Conservation (phyloP, 257 asterid species). For the Primulina eburnea region DNA sequence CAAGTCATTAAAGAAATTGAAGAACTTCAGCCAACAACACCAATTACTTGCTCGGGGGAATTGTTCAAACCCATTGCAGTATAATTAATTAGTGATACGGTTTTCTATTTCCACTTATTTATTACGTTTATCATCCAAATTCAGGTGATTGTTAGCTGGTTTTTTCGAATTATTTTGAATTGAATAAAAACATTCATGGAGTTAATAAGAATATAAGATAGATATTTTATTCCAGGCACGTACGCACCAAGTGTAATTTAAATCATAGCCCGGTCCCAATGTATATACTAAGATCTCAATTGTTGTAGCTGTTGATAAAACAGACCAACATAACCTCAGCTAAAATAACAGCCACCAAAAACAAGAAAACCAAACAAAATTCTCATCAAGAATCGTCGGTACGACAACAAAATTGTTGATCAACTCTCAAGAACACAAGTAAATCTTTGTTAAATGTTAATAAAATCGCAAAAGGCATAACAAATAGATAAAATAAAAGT, state of each 20-base stretch:
- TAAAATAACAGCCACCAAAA: neutral
- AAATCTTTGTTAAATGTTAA: neutral
- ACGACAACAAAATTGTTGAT: neutral
- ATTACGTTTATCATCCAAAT: no score
- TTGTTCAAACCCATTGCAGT: conserved; percentile 33
- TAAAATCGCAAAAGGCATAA: no score
- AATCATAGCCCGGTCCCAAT: no score
- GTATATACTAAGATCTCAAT: no score
- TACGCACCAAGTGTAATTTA: neutral
- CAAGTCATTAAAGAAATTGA: conserved; percentile 59
- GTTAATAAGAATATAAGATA: neutral
- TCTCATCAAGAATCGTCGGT: neutral
- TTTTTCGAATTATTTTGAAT: no score
- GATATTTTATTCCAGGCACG: neutral
- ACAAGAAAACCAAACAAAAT: neutral
- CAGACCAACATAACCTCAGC: neutral
- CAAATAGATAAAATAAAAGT: neutral
- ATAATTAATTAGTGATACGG: conserved; percentile 4
- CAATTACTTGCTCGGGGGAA: conserved; percentile 48
- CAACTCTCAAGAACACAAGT: neutral
- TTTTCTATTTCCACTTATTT: neutral
- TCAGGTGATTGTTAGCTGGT: neutral
- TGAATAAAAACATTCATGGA: neutral
- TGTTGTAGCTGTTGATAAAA: no score
- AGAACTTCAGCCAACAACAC: conserved; percentile 46